Evolutionary conservation across 2,329 filamentous ascomycete genomes (phyloP).

Genomic region (Rhynchosporium agropyri): DNA sequence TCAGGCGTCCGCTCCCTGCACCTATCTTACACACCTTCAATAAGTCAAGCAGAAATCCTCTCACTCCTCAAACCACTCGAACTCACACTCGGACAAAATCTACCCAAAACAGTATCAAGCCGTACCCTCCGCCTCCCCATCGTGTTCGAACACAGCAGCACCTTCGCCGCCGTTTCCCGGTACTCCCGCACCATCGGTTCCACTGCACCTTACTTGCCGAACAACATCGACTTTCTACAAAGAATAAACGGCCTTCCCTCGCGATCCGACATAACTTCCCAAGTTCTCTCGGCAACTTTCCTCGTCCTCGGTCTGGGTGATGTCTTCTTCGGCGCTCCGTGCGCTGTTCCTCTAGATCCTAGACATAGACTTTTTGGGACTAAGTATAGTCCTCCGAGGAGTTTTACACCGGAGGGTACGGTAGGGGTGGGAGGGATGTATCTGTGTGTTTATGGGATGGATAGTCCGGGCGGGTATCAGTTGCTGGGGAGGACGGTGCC

Average conservation of each 20-base stretch:
- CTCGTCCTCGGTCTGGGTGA: constrained; percentile 19
- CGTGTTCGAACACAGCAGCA: constrained; percentile 16
- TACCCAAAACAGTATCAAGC: background rate
- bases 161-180: constrained; percentile 8
- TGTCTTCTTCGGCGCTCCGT: constrained; percentile 18
- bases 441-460: constrained; percentile 21
- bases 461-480: constrained; percentile 19
- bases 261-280: background rate
- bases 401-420: constrained; percentile 15
- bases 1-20: constrained; percentile 16
- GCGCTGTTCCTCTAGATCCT: constrained; percentile 16
- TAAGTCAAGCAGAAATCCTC: background rate
- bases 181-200: constrained; percentile 16
- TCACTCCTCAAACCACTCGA: background rate
- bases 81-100: background rate
- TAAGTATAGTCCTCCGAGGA: constrained; percentile 14
- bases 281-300: constrained; percentile 13
- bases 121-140: constrained; percentile 15
- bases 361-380: constrained; percentile 18
- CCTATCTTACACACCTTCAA: constrained; percentile 2
- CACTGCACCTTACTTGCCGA: constrained; percentile 11
- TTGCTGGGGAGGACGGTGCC: constrained; percentile 16
- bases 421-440: constrained; percentile 17
- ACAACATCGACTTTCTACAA: constrained; percentile 18
- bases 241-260: constrained; percentile 10